Evolutionary conservation across 768 basidiomycete species (phyloP).

Genomic region (Tephrocybe sp.): DNA sequence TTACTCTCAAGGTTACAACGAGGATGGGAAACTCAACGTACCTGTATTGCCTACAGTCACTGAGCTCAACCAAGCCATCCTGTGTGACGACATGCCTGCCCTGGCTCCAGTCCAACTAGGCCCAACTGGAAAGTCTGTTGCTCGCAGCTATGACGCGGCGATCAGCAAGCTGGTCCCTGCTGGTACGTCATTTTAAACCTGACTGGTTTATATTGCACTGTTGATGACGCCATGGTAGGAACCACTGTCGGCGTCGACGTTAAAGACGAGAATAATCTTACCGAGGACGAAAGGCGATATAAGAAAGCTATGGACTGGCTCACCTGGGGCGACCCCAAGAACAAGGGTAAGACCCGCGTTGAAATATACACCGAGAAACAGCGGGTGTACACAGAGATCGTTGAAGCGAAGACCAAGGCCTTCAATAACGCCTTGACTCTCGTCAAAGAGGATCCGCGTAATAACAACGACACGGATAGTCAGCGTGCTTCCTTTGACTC

Average conservation of each 20-base stretch:
- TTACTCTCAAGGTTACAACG: slow-evolving; percentile 2
- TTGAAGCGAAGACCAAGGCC: slow-evolving; percentile 2
- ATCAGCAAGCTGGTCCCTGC: slow-evolving; percentile 5
- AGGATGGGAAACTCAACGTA: neutral
- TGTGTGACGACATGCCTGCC: slow-evolving; percentile 8
- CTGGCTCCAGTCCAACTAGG: slow-evolving; percentile 3
- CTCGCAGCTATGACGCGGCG: slow-evolving; percentile 9
- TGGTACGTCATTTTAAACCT: neutral
- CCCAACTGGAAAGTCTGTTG: slow-evolving; percentile 7
- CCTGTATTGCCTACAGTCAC: neutral
- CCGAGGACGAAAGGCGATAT: neutral
- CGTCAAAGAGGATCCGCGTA: slow-evolving; percentile 1
- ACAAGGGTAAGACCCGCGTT: neutral
- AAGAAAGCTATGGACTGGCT: slow-evolving; percentile 6
- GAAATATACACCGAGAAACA: slow-evolving; percentile 6
- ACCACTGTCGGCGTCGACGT: slow-evolving; percentile 6
- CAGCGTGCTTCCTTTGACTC: slow-evolving; percentile 1
- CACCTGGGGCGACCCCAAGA: neutral
- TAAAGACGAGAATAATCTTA: neutral
- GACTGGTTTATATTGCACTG: neutral
- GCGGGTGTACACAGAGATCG: neutral
- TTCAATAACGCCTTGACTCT: slow-evolving; percentile 2
- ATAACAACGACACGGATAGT: neutral
- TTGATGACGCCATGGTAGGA: neutral
- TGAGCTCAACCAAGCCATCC: slow-evolving; percentile 7